Evolutionary conservation across 139 green algal species (phyloP), one percentile per base, ranked within the genome.

Genomic region (Deuterostichococcus epilithicus): DNA sequence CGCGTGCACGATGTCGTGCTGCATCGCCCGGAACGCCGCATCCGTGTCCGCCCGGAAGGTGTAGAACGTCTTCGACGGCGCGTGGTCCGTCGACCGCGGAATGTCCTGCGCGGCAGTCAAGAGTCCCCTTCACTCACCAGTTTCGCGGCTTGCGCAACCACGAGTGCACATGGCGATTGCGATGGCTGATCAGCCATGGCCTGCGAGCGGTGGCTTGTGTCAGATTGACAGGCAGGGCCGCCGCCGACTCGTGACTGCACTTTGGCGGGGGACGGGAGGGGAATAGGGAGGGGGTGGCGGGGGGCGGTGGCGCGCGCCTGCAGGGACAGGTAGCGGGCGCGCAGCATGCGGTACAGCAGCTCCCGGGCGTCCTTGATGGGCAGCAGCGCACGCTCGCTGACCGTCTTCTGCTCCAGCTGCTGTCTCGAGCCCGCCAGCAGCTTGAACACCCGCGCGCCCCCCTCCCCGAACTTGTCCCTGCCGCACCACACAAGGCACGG

Each of bases 361-460:
- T 97, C 90, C 1, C 90, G 74, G 1, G 90, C 88, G 32, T 94
- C 86, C 74, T 89, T 88, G 38, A 82, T 77, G 1, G 82, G 79
- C 71, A 92, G 32, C 90, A 94, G 92, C 33, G 84, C 83, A n/a
- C 84, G 44, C 76, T 91, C 87, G 5, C 83, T 80, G 20, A 92
- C 82, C 83, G 93, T 85, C 80, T 97, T 97, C 81, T 97, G 93
- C 87, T 97, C 94, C 85, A 97, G 74, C 82, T 96, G 86, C 0
- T 83, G 82, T 4, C 74, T 68, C 25, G 73, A 36, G 8, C 83
- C 3, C 23, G 89, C 65, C 72, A 97, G 83, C 76, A 94, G 78
- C 1, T 89, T 79, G 78, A 93, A 97, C 22, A 97, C 81, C 15
- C 94, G 90, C 80, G 93, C 78, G 6, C 83, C 94, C 22, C 68